Conservation (phyloP, 2,329 filamentous ascomycete species). For the Hypoxylon sp. region DNA sequence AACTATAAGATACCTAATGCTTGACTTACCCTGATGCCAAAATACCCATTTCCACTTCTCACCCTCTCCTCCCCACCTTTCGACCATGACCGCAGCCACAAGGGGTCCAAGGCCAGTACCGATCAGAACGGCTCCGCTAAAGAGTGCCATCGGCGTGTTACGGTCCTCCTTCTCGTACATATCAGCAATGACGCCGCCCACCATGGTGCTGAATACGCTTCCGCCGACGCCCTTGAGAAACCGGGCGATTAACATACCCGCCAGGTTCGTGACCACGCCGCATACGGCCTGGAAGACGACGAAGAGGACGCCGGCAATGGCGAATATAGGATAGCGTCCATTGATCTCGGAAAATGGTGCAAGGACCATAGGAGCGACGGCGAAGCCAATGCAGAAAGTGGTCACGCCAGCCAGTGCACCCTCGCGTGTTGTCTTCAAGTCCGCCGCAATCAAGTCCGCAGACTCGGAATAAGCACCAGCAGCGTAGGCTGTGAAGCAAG, state of each 20-base stretch:
- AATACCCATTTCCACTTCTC: conserved; percentile 86
- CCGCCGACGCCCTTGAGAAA: conserved; percentile 84
- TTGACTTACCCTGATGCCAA: conserved; percentile 76
- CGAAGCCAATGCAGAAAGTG: conserved; percentile 85
- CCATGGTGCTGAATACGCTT: conserved; percentile 87
- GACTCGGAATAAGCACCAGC: conserved; percentile 86
- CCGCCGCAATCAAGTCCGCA: conserved; percentile 72
- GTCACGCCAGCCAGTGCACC: conserved; percentile 83
- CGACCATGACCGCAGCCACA: conserved; percentile 77
- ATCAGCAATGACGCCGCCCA: conserved; percentile 92
- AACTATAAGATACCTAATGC: not conserved
- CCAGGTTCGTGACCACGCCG: conserved; percentile 77
- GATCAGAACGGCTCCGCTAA: conserved; percentile 82
- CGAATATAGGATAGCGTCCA: conserved; percentile 86
- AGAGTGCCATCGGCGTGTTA: conserved; percentile 92
- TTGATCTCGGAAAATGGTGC: conserved; percentile 92
- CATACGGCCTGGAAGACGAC: conserved; percentile 80
- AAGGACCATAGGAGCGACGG: conserved; percentile 86
- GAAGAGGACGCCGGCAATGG: conserved; percentile 79
- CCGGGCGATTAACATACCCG: conserved; percentile 81
- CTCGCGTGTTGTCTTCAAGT: conserved; percentile 76
- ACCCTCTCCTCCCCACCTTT: conserved; percentile 64
- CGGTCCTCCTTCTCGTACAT: conserved; percentile 83
- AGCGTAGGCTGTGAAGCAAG: conserved; percentile 82
- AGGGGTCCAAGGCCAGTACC: conserved; percentile 87